A percentile compares a stretch with the other conserved stretches of the same genome.
These are phyloP conservation scores for Penicillium fuscoglaucum DNA, from an alignment of 2,329 filamentous ascomycete genomes.

Conservation along the genomic window DNA sequence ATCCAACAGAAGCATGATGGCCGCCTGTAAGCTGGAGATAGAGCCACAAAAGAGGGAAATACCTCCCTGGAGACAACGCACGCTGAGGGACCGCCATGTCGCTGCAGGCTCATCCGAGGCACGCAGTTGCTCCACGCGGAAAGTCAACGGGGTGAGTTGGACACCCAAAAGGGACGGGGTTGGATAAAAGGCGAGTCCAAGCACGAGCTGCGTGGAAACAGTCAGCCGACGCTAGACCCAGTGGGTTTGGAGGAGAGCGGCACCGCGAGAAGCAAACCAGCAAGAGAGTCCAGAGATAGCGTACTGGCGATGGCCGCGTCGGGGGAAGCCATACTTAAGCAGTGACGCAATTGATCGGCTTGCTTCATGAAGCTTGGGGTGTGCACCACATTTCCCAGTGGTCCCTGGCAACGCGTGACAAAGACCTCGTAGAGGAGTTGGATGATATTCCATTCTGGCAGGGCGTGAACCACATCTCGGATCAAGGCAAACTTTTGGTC, in stretches of 20 bases:
- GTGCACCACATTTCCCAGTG: conserved; percentile 14
- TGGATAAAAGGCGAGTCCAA: not conserved
- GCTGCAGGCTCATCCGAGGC: not conserved
- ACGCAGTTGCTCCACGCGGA: not conserved
- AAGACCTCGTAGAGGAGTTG: conserved; percentile 10
- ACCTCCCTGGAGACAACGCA: not conserved
- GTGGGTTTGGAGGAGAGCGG: not conserved
- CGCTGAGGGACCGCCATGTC: not conserved
- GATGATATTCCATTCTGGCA: conserved; percentile 9
- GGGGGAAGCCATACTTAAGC: not conserved
- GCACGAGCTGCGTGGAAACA: not conserved
- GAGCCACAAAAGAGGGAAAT: not conserved
- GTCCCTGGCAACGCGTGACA: conserved; percentile 14
- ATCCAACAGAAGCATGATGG: not conserved
- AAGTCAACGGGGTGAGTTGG: not conserved
- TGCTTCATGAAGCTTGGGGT: conserved; percentile 11
- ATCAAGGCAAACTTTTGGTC: not conserved
- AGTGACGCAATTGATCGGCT: conserved; percentile 2
- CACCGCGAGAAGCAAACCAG: not conserved
- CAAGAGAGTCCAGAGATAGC: not conserved
- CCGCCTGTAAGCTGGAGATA: not conserved
- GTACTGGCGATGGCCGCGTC: not conserved
- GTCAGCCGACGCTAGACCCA: not conserved
- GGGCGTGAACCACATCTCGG: not conserved
- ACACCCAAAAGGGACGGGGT: not conserved